A percentile compares a stretch with the other conserved stretches of the same genome.
Evolutionary conservation across 208 protist genomes (phyloP).

Genomic region (Leptomonas pyrrhocoris): DNA sequence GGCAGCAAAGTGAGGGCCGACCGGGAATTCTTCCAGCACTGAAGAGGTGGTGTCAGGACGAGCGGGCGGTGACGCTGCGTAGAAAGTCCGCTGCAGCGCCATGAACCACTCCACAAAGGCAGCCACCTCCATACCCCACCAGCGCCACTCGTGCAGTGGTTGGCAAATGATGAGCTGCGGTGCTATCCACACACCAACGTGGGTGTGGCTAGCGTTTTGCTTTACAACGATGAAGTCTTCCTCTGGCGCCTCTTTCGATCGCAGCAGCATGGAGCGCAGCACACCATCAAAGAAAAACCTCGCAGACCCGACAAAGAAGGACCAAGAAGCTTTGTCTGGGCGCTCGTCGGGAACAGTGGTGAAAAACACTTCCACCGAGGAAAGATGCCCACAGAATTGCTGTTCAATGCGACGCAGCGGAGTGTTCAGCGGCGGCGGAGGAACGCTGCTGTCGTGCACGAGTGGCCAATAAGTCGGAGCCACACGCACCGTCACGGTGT

Average conservation of each 20-base stretch:
- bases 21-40: background rate
- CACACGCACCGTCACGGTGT: slow-evolving; percentile 8
- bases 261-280: slow-evolving; percentile 55
- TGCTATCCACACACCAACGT: slow-evolving; percentile 38
- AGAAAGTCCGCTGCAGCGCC: slow-evolving; percentile 11
- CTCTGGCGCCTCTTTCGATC: slow-evolving; percentile 29
- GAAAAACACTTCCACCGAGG: slow-evolving; percentile 20
- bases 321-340: slow-evolving; percentile 39
- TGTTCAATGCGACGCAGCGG: slow-evolving; percentile 24
- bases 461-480: slow-evolving; percentile 34
- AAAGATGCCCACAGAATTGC: slow-evolving; percentile 11
- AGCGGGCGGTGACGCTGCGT: background rate
- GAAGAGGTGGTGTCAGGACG: background rate
- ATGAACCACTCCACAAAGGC: slow-evolving; percentile 19
- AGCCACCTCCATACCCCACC: slow-evolving; percentile 53
- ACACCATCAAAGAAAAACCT: slow-evolving; percentile 46
- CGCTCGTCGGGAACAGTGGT: slow-evolving; percentile 28
- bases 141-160: slow-evolving; percentile 64
- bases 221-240: slow-evolving; percentile 62
- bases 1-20: background rate
- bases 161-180: slow-evolving; percentile 50
- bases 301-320: slow-evolving; percentile 47
- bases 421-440: slow-evolving; percentile 14
- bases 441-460: slow-evolving; percentile 23
- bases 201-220: slow-evolving; percentile 57